A percentile compares a stretch with the other conserved stretches of the same genome.
These are phyloP conservation scores for Boletus eberwhitei DNA, from an alignment of 768 basidiomycete species.

Conservation along the genomic window DNA sequence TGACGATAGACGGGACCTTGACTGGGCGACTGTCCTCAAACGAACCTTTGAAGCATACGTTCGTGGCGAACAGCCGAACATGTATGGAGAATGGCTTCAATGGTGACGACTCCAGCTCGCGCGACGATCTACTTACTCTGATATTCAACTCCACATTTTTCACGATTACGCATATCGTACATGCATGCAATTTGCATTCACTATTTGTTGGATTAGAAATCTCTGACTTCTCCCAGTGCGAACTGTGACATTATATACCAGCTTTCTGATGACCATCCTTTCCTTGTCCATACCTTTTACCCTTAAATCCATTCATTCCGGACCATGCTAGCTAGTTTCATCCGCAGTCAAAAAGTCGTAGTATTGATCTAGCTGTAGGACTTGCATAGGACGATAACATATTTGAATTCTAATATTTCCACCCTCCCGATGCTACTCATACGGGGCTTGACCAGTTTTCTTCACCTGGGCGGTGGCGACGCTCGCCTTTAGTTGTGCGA, in stretches of 20 bases:
- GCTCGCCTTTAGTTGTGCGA: slow-evolving; percentile 62
- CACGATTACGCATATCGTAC: slow-evolving; percentile 27
- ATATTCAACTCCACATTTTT: slow-evolving; percentile 26
- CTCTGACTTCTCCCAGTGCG: slow-evolving; percentile 21
- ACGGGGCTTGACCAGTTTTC: slow-evolving; percentile 15
- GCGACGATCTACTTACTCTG: slow-evolving; percentile 28
- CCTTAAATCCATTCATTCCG: slow-evolving; percentile 17
- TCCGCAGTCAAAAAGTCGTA: slow-evolving; percentile 1
- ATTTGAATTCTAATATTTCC: slow-evolving; percentile 26
- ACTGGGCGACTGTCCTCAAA: slow-evolving; percentile 94
- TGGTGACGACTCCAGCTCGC: slow-evolving; percentile 37
- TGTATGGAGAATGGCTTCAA: slow-evolving; percentile 84
- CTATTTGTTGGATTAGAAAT: slow-evolving; percentile 33
- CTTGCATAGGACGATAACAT: slow-evolving; percentile 24
- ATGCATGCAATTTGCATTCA: slow-evolving; percentile 26
- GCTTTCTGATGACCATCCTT: slow-evolving; percentile 23
- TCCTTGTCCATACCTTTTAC: slow-evolving; percentile 25
- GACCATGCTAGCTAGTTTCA: slow-evolving; percentile 19
- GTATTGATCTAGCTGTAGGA: slow-evolving; percentile 13
- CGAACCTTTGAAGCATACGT: slow-evolving; percentile 92
- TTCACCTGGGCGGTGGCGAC: slow-evolving; percentile 67
- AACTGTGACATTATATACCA: slow-evolving; percentile 31
- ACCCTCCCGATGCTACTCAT: background rate
- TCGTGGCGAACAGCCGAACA: slow-evolving; percentile 87
- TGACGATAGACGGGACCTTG: slow-evolving; percentile 76